Evolutionary conservation across 495 filamentous ascomycete species (phyloP), one percentile per base, ranked within the genome.

Genomic region (Emericellopsis terricola): DNA sequence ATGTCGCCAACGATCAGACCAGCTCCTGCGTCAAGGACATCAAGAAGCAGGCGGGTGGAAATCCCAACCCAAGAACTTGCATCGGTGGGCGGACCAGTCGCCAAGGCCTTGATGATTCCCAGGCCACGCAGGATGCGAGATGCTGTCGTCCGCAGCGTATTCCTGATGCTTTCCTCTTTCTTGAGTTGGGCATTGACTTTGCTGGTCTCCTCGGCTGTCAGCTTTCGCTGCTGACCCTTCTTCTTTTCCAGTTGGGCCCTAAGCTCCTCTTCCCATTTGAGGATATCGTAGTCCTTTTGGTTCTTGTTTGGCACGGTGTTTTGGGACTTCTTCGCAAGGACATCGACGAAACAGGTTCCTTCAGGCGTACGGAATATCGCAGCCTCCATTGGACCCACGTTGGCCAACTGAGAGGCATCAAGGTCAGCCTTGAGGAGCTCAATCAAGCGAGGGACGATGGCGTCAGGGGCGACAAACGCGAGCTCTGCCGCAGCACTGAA

Each of bases 231-330:
- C 26, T 80, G 70, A 2, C 91, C 91, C 56, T 84, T 89, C 63
- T 94, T 97, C 43, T 81, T 63, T 15, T 83, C 86, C 27, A 97
- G 57, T 45, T 96, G 84, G 21, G 71, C 68, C 31, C 85, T 59
- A n/a, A 96, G 66, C 37, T 96, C 89, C 45, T 81, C 75, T 52
- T 97, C 89, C 89, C 89, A 97, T 56, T 94, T 94, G 32, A 94
- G 48, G 1, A 81, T 93, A 45, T 96, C 80, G 40, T 94, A 92
- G 49, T 96, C 89, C 50, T 81, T 94, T 36, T 48, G 73, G 43
- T 78, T 94, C 53, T 81, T 94, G 45, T 81, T 70, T 6, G 79
- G 68, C 10, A 69, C 46, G n/a, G 63, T 61, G 30, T 60, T 65
- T 43, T 75, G 72, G 2, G 60, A 57, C 50, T 87, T 87, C 44